Evolutionary conservation across 2,329 filamentous ascomycete species (phyloP).

Genomic region (Neofusicoccum umdonicola): DNA sequence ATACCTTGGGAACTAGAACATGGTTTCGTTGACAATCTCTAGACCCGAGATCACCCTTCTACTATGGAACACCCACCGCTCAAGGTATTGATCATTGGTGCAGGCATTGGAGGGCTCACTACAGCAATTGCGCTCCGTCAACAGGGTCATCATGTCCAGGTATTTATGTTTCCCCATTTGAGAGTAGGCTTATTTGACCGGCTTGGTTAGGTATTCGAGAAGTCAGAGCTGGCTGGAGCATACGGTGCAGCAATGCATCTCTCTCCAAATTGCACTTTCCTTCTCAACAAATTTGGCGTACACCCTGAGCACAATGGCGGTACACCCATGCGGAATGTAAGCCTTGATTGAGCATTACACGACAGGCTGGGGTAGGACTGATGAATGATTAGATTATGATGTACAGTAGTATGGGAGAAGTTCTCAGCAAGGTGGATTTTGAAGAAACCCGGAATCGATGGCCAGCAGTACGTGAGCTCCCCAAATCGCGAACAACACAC

Average conservation of each 20-base stretch:
- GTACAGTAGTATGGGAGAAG: neutral
- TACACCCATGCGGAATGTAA: neutral
- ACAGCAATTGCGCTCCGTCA: conserved; percentile 54
- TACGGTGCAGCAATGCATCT: conserved; percentile 61
- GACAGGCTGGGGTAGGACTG: neutral
- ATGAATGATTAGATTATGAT: neutral
- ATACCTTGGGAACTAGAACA: no score
- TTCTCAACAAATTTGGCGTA: conserved; percentile 50
- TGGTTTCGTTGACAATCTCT: no score
- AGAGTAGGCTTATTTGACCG: no score
- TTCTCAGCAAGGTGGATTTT: neutral
- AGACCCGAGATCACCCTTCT: no score
- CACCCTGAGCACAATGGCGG: conserved; percentile 41
- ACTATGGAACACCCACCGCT: neutral
- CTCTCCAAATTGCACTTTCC: conserved; percentile 59
- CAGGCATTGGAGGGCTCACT: conserved; percentile 54
- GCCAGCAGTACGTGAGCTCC: neutral
- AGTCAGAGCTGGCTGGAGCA: conserved; percentile 56
- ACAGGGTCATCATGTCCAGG: conserved; percentile 48
- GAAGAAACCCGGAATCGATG: neutral
- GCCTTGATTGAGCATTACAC: no score
- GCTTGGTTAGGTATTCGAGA: conserved; percentile 50
- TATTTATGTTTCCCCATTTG: neutral
- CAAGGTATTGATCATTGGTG: conserved; percentile 40
- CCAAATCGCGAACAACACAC: neutral